Percentiles rank a stretch among this genome's conserved stretches.
phyloP scores from a whole-genome alignment of 2,329 filamentous ascomycete species.

The Phialophora macrospora region DNA sequence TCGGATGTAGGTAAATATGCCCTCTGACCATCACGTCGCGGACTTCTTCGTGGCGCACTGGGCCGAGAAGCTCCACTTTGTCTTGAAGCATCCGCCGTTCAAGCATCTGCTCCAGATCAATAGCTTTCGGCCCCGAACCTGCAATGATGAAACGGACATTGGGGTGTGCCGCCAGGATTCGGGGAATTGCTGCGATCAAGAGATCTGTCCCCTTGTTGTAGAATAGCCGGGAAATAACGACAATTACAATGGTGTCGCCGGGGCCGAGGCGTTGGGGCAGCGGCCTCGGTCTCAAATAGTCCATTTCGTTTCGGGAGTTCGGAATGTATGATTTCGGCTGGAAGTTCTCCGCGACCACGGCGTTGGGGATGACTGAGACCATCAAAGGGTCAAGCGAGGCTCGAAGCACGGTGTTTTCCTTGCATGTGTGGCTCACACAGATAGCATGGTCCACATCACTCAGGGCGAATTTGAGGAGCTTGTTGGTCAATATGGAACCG shows the following conservation, averaged over 20 bases:
- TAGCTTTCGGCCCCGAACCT: conserved; percentile 93
- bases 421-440: conserved; percentile 97
- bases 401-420: conserved; percentile 95
- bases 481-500: conserved; percentile 93
- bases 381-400: conserved; percentile 94
- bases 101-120: conserved; percentile 97
- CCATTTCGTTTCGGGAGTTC: conserved; percentile 47
- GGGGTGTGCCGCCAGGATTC: conserved; percentile 84
- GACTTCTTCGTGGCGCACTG: conserved; percentile 93
- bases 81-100: conserved; percentile 94
- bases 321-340: conserved; percentile 66
- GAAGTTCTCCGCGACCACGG: conserved; percentile 96
- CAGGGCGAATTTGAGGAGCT: conserved; percentile 91
- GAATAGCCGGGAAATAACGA: conserved; percentile 95
- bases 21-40: conserved; percentile 96
- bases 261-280: conserved; percentile 74
- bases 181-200: conserved; percentile 91
- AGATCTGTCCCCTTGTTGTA: conserved; percentile 99
- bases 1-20: conserved; percentile 95
- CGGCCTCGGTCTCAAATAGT: conserved; percentile 45
- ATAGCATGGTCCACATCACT: conserved; percentile 99
- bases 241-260: conserved; percentile 88
- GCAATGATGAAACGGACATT: conserved; percentile 97
- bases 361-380: conserved; percentile 97
- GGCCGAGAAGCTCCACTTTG: conserved; percentile 87